Conservation (phyloP, 495 filamentous ascomycete genomes). For the Xylaria bambusicola region DNA sequence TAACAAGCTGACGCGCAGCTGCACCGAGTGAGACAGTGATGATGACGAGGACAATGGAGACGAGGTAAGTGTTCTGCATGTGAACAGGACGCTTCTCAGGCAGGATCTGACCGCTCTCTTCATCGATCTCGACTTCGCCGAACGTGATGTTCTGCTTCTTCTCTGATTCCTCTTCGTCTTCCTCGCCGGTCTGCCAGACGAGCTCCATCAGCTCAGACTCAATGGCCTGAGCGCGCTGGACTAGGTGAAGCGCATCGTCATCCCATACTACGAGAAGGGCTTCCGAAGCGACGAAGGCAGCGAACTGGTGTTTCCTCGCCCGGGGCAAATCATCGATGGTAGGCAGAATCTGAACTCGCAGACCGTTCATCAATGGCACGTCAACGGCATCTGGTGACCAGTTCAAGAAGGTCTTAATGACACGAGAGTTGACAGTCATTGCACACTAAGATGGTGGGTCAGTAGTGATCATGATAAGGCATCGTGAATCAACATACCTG, state of each 20-base stretch:
- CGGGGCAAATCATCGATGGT: slow-evolving; percentile 66
- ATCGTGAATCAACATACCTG: slow-evolving; percentile 46
- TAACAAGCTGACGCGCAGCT: slow-evolving; percentile 65
- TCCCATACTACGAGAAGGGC: slow-evolving; percentile 74
- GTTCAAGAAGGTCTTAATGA: slow-evolving; percentile 72
- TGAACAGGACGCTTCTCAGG: slow-evolving; percentile 66
- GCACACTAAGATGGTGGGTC: slow-evolving; percentile 55
- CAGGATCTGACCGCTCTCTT: slow-evolving; percentile 66
- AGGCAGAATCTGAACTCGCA: slow-evolving; percentile 71
- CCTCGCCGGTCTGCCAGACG: slow-evolving; percentile 62
- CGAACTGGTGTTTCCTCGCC: slow-evolving; percentile 73
- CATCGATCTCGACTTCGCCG: slow-evolving; percentile 61
- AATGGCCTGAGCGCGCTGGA: slow-evolving; percentile 65
- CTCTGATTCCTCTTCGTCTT: slow-evolving; percentile 48
- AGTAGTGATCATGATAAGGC: neutral
- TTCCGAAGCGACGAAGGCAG: slow-evolving; percentile 71
- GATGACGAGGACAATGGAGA: slow-evolving; percentile 63
- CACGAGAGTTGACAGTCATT: slow-evolving; percentile 78
- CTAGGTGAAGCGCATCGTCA: slow-evolving; percentile 69
- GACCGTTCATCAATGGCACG: slow-evolving; percentile 73
- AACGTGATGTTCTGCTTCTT: slow-evolving; percentile 48
- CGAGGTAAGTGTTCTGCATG: slow-evolving; percentile 66
- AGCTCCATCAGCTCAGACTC: slow-evolving; percentile 74
- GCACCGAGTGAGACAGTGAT: slow-evolving; percentile 65
- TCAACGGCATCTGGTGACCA: slow-evolving; percentile 71